Evolutionary conservation across 805 yeast species (phyloP).

Genomic region (Candida cerambycidarum): DNA sequence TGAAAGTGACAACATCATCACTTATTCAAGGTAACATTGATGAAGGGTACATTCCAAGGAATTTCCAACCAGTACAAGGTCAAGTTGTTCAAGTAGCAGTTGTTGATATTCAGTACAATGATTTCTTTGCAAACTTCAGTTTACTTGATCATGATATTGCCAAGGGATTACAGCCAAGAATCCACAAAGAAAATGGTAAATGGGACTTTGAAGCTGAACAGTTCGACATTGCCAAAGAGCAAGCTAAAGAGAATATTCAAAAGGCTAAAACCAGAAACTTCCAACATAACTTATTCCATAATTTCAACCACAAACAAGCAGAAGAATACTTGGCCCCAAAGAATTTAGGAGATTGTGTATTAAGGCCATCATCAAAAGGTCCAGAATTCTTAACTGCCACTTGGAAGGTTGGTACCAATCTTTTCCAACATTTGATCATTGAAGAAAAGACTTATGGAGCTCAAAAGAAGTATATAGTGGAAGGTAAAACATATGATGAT

Average conservation of each 20-base stretch:
- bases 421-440: slow-evolving; percentile 90
- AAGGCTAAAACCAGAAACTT: slow-evolving; percentile 72
- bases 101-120: slow-evolving; percentile 66
- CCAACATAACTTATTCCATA: slow-evolving; percentile 88
- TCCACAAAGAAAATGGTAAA: slow-evolving; percentile 55
- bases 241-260: slow-evolving; percentile 61
- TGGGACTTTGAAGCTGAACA: slow-evolving; percentile 84
- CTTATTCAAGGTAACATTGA: slow-evolving; percentile 44
- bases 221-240: slow-evolving; percentile 58
- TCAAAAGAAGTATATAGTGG: slow-evolving; percentile 63
- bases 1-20: slow-evolving; percentile 42
- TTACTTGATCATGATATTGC: slow-evolving; percentile 65
- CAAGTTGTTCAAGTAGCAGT: slow-evolving; percentile 89
- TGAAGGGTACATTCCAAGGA: slow-evolving; percentile 47
- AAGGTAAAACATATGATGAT: slow-evolving; percentile 71
- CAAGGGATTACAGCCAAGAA: slow-evolving; percentile 48
- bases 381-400: slow-evolving; percentile 86
- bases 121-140: slow-evolving; percentile 72
- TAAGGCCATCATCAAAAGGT: slow-evolving; percentile 93
- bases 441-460: slow-evolving; percentile 69
- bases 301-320: slow-evolving; percentile 82
- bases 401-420: slow-evolving; percentile 90
- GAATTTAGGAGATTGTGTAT: slow-evolving; percentile 87
- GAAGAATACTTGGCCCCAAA: slow-evolving; percentile 89
- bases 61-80: slow-evolving; percentile 49